Evolutionary conservation across 2,329 filamentous ascomycete genomes (phyloP).

Genomic region (Venturia nashicola): DNA sequence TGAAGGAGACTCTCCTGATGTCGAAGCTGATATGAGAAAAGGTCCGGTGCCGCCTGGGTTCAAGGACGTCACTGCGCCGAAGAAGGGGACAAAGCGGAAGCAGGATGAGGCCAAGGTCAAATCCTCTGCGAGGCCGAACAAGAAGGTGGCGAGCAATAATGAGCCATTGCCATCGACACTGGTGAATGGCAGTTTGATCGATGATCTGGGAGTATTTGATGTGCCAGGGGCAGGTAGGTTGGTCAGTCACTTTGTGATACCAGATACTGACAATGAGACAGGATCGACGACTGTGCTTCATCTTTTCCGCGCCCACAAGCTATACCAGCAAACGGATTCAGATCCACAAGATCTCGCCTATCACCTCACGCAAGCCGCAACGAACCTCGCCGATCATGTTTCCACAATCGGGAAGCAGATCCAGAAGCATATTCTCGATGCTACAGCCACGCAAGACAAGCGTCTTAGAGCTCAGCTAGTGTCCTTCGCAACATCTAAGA

Average conservation of each 20-base stretch:
- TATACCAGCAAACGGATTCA: slow-evolving; percentile 13
- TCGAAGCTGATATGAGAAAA: neutral
- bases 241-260: neutral
- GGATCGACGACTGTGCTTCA: slow-evolving; percentile 10
- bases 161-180: neutral
- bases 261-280: neutral
- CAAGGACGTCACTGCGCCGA: neutral
- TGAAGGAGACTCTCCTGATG: neutral
- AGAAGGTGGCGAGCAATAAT: neutral
- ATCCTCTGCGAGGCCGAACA: neutral
- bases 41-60: neutral
- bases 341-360: slow-evolving; percentile 16
- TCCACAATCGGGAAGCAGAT: slow-evolving; percentile 7
- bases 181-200: neutral
- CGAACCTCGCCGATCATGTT: slow-evolving; percentile 14
- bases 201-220: neutral
- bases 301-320: slow-evolving; percentile 17
- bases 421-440: slow-evolving; percentile 6
- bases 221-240: neutral
- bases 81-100: neutral
- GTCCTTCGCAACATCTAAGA: neutral
- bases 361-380: slow-evolving; percentile 16
- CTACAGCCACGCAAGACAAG: slow-evolving; percentile 12
- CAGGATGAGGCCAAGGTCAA: neutral
- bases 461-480: slow-evolving; percentile 13